A percentile compares a stretch with the other conserved stretches of the same genome.
phyloP scores from a whole-genome alignment of 208 protist genomes.

The Leishmania braziliensis region DNA sequence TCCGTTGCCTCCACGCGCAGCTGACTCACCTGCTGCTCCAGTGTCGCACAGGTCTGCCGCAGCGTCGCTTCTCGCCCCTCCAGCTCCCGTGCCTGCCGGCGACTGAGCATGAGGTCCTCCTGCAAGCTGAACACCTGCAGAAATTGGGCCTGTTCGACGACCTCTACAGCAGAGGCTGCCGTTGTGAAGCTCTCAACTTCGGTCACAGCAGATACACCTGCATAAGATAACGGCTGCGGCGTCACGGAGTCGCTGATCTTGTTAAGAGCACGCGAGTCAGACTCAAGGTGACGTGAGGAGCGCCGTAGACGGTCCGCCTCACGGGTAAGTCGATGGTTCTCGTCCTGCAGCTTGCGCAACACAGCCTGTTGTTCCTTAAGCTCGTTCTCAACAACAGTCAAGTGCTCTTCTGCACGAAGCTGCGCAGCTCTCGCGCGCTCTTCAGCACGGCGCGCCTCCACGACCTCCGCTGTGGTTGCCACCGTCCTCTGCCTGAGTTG shows the following conservation, averaged over 20 bases:
- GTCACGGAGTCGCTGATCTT: slow-evolving; percentile 10
- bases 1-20: slow-evolving; percentile 22
- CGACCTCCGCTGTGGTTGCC: slow-evolving; percentile 37
- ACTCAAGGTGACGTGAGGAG: slow-evolving; percentile 19
- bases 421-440: slow-evolving; percentile 42
- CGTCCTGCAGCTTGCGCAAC: slow-evolving; percentile 21
- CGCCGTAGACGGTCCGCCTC: slow-evolving; percentile 34
- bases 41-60: slow-evolving; percentile 15
- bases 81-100: slow-evolving; percentile 42
- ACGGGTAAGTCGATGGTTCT: slow-evolving; percentile 32
- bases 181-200: background rate
- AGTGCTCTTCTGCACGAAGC: slow-evolving; percentile 37
- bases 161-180: slow-evolving; percentile 21
- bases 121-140: slow-evolving; percentile 62
- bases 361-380: slow-evolving; percentile 19
- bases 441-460: slow-evolving; percentile 41
- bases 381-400: slow-evolving; percentile 27
- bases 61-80: slow-evolving; percentile 45
- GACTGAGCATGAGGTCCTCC: slow-evolving; percentile 51
- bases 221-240: background rate
- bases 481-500: slow-evolving; percentile 29
- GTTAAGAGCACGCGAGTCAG: background rate
- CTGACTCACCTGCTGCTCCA: slow-evolving; percentile 27
- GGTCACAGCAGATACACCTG: background rate
- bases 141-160: slow-evolving; percentile 47